phyloP scores from a whole-genome alignment of 768 basidiomycete genomes.

The Artomyces pyxidatus region DNA sequence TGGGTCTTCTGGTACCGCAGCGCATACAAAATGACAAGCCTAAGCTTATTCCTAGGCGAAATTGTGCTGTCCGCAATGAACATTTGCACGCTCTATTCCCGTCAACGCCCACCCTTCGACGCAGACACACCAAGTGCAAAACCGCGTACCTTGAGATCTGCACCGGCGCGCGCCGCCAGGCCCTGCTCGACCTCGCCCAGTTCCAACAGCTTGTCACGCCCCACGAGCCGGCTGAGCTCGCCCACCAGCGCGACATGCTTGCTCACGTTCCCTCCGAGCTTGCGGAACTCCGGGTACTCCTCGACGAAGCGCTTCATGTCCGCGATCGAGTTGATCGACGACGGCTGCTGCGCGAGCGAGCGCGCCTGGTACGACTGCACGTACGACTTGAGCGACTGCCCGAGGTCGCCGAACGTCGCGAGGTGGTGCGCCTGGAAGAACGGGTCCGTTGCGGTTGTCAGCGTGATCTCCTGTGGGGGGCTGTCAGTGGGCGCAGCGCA shows the following conservation, averaged over 20 bases:
- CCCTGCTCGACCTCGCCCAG: constrained; percentile 96
- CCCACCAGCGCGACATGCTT: constrained; percentile 98
- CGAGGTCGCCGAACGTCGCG: constrained; percentile 94
- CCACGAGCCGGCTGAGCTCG: constrained; percentile 87
- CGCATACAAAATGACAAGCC: constrained; percentile 87
- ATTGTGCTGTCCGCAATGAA: constrained; percentile 62
- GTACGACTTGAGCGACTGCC: constrained; percentile 83
- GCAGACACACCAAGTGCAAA: background rate
- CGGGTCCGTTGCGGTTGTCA: constrained; percentile 84
- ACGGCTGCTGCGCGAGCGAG: constrained; percentile 66
- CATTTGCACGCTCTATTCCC: constrained; percentile 67
- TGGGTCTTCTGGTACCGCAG: constrained; percentile 91
- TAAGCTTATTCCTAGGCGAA: constrained; percentile 75
- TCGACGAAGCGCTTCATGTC: constrained; percentile 99
- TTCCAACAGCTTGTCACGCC: constrained; percentile 75
- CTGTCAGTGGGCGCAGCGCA: constrained; percentile 1
- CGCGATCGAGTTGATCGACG: constrained; percentile 83
- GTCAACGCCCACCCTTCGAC: background rate
- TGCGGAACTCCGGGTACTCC: constrained; percentile 95
- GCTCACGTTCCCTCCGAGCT: constrained; percentile 95
- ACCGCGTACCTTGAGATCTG: constrained; percentile 69
- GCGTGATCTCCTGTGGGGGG: constrained; percentile 73
- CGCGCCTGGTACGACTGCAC: constrained; percentile 88
- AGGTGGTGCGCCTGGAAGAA: constrained; percentile 90
- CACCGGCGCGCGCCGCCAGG: constrained; percentile 83